Base-by-base conservation (phyloP, 2,329 filamentous ascomycete species). In the Penicillium sp. region DNA sequence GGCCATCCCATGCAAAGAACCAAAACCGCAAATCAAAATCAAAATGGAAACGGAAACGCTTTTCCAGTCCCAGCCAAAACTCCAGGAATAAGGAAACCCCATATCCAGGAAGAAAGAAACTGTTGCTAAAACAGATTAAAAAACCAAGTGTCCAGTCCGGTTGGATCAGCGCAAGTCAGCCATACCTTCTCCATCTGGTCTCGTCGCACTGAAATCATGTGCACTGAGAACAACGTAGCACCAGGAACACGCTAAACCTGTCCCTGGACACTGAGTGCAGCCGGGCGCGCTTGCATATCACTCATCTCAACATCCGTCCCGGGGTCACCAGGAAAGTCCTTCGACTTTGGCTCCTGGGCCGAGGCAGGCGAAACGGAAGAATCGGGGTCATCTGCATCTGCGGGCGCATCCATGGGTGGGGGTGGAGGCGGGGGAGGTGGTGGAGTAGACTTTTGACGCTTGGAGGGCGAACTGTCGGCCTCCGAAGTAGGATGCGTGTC, bases 391-490 rank as follows among this genome's bases (percentile, higher is more conserved):
- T 65, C 65, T 31, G 58, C 61, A n/a, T 62, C 63, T 61, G 7
- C 60, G 61, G 25, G 51, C 7, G 4, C 25, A 47, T 66, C 69
- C n/a, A 66, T 64, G 5, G 67, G 67, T 22, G 64, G 70, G 11
- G 76, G 75, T 1, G 76, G 74, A 15, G 74, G 71, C 1, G 73
- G 71, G 1, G 73, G 74, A 7, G 73, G 70, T 7, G 75, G 75
- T 22, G 75, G 76, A 28, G 70, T 73, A 31, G 82, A 73, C 39
- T 80, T 83, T 22, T 84, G 84, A n/a, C 81, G 79, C 65, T 88
- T 87, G 1, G 79, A 80, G 1, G 84, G 83, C 1, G 82, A 84
- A 41, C 41, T 54, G 38, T 64, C 66, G 5, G 64, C 64, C 11
- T 71, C 67, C 1, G 67, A 67, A n/a, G 71, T 47, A 7, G 20